Conservation (phyloP, 2,329 filamentous ascomycete species). For the Helminthosporium solani region DNA sequence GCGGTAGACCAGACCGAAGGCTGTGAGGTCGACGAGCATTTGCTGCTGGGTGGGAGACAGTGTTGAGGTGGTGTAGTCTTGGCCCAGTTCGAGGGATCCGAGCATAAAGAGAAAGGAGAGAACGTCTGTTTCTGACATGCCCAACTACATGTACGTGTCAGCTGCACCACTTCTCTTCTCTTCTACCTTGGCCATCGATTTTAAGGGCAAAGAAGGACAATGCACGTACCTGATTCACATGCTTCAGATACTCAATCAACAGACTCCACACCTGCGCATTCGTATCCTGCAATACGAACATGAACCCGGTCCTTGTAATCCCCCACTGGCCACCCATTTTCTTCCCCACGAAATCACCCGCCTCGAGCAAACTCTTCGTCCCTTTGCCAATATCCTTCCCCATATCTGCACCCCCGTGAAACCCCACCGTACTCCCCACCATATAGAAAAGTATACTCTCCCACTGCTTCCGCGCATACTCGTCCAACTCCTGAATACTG, state of each 20-base stretch:
- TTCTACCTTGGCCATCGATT: background rate
- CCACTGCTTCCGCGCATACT: conserved; percentile 86
- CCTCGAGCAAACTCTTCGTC: conserved; percentile 80
- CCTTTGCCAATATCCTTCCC: conserved; percentile 53
- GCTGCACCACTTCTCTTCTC: background rate
- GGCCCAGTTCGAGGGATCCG: conserved; percentile 86
- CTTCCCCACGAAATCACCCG: conserved; percentile 74
- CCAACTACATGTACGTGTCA: conserved; percentile 48
- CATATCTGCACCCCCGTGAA: conserved; percentile 43
- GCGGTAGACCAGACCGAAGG: conserved; percentile 88
- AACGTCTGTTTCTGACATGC: conserved; percentile 88
- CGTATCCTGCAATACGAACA: conserved; percentile 89
- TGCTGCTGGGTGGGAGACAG: conserved; percentile 78
- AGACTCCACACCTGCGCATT: conserved; percentile 98
- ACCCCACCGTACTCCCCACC: conserved; percentile 68
- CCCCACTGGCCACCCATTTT: conserved; percentile 56
- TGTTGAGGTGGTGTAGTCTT: conserved; percentile 83
- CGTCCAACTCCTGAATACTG: conserved; percentile 73
- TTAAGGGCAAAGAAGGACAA: background rate
- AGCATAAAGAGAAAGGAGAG: conserved; percentile 95
- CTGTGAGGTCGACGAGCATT: conserved; percentile 86
- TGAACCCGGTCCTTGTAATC: conserved; percentile 92
- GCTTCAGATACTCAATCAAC: conserved; percentile 87
- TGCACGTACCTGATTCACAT: conserved; percentile 61
- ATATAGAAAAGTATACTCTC: conserved; percentile 96